These are phyloP conservation scores for Domatiomyces catenatus DNA, from an alignment of 2,329 filamentous ascomycete species.

Conservation along the genomic window DNA sequence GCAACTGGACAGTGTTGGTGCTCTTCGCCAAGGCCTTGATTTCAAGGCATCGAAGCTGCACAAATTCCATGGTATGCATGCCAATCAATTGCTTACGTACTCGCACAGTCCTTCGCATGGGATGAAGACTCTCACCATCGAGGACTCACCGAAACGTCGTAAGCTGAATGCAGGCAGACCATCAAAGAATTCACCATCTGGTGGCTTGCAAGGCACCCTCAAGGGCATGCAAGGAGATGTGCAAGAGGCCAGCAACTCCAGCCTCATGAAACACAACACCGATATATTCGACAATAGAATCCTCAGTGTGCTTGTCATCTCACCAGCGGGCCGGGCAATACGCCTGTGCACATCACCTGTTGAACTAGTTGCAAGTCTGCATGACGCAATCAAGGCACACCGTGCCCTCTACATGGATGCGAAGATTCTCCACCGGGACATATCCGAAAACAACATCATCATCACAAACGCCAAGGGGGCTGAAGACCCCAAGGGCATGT, in stretches of 20 bases:
- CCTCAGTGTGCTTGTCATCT: conserved; percentile 21
- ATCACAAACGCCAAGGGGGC: conserved; percentile 17
- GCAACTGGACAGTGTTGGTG: no score
- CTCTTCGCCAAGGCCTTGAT: no score
- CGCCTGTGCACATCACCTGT: conserved; percentile 16
- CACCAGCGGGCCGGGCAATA: conserved; percentile 19
- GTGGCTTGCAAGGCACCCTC: no score
- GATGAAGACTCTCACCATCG: no score
- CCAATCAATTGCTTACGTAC: no score
- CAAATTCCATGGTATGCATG: no score
- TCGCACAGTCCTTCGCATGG: no score
- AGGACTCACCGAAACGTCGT: no score
- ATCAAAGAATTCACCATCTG: no score
- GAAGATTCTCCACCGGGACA: conserved; percentile 25
- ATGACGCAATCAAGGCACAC: conserved; percentile 26
- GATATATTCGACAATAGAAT: conserved; percentile 19
- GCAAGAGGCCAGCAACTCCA: not conserved
- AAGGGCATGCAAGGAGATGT: not conserved
- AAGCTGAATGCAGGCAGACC: no score
- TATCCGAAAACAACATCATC: conserved; percentile 27
- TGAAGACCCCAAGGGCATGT: conserved; percentile 12
- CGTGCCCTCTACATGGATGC: conserved; percentile 21
- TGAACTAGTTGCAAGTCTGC: conserved; percentile 23
- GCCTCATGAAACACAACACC: not conserved
- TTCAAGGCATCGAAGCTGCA: no score